Base-by-base conservation (phyloP, 371 early-diverging fungal species). In the Syncephalis fuscata region DNA sequence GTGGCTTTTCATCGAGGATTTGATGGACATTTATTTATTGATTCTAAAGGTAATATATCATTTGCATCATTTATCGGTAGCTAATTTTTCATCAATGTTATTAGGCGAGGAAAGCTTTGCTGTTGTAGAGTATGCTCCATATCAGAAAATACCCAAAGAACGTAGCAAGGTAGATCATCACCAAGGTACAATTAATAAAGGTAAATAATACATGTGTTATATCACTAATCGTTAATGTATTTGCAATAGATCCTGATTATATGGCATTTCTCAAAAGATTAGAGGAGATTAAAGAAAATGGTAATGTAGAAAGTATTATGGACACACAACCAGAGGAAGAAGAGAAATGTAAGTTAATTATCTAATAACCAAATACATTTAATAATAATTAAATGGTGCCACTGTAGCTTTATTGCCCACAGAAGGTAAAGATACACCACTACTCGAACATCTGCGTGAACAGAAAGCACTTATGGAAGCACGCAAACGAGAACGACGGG, bases 71-170 rank as follows among this genome's bases (percentile, higher is more conserved):
- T 14, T 22, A 9, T 44, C 36, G 37, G 22, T 8, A 46, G 32
- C 17, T 41, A 46, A 22, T 16, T 25, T 25, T 8, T 15, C 36
- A 48, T 39, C 44, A 11, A 44, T 23, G 2, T n/a, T 23, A 48
- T 5, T 42, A 74, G 82, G 85, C 24, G 74, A 61, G 48, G 84
- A 85, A 54, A 67, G 66, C 44, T 58, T 78, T 36, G 85, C 83
- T 1, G 67, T 72, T 7, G 85, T 88, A 0, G 89, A 88, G 50
- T 77, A 85, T 59, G 83, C 87, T 3, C 80, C 81, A 14, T 88
- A 73, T 53, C 87, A 85, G 59, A 73, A 74, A 53, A 53, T 73
- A 19, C 83, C 85, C 15, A 79, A 73, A 50, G 74, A 71, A 23
- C 69, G 64, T 50, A 73, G 72, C 52, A 71, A 75, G 44, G 51